Evolutionary conservation across 192 early-diverging fungal species (phyloP), one percentile per base, ranked within the genome.

Genomic region (Coemansia sp.): DNA sequence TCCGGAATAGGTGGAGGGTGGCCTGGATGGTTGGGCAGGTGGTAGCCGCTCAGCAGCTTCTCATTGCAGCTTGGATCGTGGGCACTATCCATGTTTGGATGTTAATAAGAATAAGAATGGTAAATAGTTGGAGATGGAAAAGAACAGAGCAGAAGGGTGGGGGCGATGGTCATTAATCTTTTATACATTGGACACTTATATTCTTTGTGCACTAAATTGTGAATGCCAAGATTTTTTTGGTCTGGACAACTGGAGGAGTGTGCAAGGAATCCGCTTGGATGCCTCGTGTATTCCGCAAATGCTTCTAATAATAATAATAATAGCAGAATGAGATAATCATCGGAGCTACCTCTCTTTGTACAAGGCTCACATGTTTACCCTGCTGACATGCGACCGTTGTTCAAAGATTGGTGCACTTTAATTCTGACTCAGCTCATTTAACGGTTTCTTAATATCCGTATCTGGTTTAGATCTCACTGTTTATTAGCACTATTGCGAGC

Each of bases 41-140:
- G 20, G 29, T 31, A 54, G 30, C 29, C 17, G 52, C 52, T 19
- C 6, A 54, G 52, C 52, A 54, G 52, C 52, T 54, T 54, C 29
- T 54, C 29, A 15, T 17, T 54, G 23, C 33, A 19, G 52, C 15
- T 54, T 29, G 52, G 30, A 4, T 54, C 17, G 30, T 54, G 23
- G 9, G 9, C 7, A 14, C 33, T 33, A 30, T 33, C n/a, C 52
- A 54, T 54, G 29, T 54, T 54, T 15, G 17, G 0, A 33, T 15
- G 33, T 19, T n/a, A 17, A 19, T 3, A 33, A 1, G 15, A 54
- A 30, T 50, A 25, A 25, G 13, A 4, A 50, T 4, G 33, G 17
- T 33, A 30, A 17, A 54, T 27, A 31, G 15, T 15, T 54, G 28
- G n/a, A 19, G 11, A 31, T 31, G n/a, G 17, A 33, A 54, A 54